Percentiles rank a stretch among this genome's conserved stretches.
Evolutionary conservation across 2,329 filamentous ascomycete species (phyloP).

Genomic region (Fusarium sp.): DNA sequence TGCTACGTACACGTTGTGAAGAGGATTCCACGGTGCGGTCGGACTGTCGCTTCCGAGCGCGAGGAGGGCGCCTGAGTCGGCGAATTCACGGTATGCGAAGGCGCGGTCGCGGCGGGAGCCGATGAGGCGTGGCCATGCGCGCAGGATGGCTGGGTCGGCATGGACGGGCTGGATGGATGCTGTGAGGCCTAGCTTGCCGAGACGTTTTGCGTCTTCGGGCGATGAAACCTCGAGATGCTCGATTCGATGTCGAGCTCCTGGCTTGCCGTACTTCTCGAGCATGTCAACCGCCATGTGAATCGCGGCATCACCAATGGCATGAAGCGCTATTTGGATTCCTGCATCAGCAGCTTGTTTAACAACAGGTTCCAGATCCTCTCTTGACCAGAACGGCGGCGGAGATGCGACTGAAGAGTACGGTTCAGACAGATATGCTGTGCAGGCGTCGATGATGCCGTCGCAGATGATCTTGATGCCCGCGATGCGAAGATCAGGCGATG

Average conservation of each 20-base stretch:
- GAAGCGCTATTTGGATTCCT: constrained; percentile 67
- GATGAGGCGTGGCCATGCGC: constrained; percentile 66
- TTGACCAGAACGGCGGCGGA: constrained; percentile 62
- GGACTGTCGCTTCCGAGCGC: constrained; percentile 67
- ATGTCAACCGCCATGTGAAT: constrained; percentile 65
- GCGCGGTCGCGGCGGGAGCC: constrained; percentile 64
- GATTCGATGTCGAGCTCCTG: constrained; percentile 64
- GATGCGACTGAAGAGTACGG: constrained; percentile 61
- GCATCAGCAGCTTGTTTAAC: constrained; percentile 61
- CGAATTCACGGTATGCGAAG: constrained; percentile 70
- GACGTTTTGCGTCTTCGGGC: constrained; percentile 62
- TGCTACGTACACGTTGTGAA: constrained; percentile 65
- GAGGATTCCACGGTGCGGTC: constrained; percentile 62
- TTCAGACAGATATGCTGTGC: constrained; percentile 66
- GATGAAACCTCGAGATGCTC: constrained; percentile 70
- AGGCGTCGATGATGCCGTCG: constrained; percentile 71
- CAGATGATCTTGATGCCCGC: constrained; percentile 71
- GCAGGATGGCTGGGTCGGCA: constrained; percentile 66
- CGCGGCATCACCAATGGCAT: constrained; percentile 70
- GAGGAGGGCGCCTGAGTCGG: constrained; percentile 60
- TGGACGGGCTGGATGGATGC: constrained; percentile 67
- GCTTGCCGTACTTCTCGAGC: constrained; percentile 53
- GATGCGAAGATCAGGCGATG: constrained; percentile 56
- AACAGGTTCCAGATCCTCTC: constrained; percentile 61
- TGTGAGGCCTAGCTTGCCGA: constrained; percentile 66